Percentiles rank a stretch among this genome's conserved stretches.
Evolutionary conservation across 1,284 basidiomycete genomes (phyloP).

Genomic region (Ceratobasidium sp.): DNA sequence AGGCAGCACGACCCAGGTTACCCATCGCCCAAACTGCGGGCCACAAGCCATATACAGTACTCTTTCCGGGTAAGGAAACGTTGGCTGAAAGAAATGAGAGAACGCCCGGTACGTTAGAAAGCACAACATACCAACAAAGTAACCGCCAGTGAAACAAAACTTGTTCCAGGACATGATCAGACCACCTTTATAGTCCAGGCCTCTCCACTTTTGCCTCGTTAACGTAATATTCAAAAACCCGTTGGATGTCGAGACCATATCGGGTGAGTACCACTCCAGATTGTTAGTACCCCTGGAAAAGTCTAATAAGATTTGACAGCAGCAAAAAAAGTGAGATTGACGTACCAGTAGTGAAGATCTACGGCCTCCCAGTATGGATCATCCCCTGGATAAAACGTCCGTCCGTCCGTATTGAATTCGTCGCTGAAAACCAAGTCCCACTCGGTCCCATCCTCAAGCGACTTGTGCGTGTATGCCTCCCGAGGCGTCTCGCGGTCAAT

Average conservation of each 20-base stretch:
- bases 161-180: conserved; percentile 82
- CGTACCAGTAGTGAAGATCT: conserved; percentile 76
- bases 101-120: conserved; percentile 48
- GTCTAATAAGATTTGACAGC: not conserved
- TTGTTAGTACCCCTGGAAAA: conserved; percentile 58
- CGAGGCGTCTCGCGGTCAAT: conserved; percentile 76
- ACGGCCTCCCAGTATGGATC: conserved; percentile 79
- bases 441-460: conserved; percentile 64
- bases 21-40: conserved; percentile 72
- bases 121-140: conserved; percentile 58
- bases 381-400: conserved; percentile 59
- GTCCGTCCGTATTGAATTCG: conserved; percentile 84
- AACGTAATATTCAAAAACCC: conserved; percentile 85
- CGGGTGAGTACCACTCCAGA: conserved; percentile 79
- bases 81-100: conserved; percentile 50
- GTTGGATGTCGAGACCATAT: conserved; percentile 75
- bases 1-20: conserved; percentile 63
- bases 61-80: conserved; percentile 81
- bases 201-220: conserved; percentile 66
- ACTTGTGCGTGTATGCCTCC: conserved; percentile 59
- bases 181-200: conserved; percentile 41
- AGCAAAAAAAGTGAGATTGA: not conserved
- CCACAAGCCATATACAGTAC: conserved; percentile 68
- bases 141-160: conserved; percentile 91
- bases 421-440: conserved; percentile 90